phyloP scores from a whole-genome alignment of 768 basidiomycete genomes.

The Strobilomyces dryophilus region DNA sequence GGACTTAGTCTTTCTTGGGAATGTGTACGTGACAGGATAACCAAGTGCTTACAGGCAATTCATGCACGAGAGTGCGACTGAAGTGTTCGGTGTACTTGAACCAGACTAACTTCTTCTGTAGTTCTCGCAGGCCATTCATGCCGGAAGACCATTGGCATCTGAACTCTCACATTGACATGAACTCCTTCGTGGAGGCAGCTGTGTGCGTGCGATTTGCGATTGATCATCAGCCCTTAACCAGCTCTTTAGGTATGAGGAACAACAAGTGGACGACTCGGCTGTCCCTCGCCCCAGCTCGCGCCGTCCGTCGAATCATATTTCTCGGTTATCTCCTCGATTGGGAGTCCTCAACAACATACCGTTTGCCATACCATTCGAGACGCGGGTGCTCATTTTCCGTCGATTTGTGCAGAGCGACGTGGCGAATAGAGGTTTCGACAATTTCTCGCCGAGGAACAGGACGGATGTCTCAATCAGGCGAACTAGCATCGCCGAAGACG shows the following conservation, averaged over 20 bases:
- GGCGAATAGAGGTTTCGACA: conserved; percentile 15
- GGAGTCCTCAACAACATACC: conserved; percentile 94
- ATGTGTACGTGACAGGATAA: conserved; percentile 68
- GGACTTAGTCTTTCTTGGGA: conserved; percentile 52
- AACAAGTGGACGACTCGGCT: conserved; percentile 36
- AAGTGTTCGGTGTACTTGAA: neutral
- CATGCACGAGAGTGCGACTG: conserved; percentile 81
- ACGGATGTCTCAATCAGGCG: conserved; percentile 44
- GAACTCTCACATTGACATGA: conserved; percentile 52
- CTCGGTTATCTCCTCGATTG: conserved; percentile 62
- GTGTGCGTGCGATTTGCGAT: conserved; percentile 43
- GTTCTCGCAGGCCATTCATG: conserved; percentile 81
- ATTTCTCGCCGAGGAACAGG: conserved; percentile 16
- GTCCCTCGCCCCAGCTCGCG: conserved; percentile 43
- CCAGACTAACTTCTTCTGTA: conserved; percentile 29
- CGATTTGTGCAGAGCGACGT: conserved; percentile 73
- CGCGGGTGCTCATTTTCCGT: conserved; percentile 86
- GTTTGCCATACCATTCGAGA: conserved; percentile 90
- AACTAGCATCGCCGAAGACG: conserved; percentile 80
- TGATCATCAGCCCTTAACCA: neutral
- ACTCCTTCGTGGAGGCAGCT: conserved; percentile 82
- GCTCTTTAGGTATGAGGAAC: conserved; percentile 57
- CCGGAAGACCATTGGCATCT: conserved; percentile 84
- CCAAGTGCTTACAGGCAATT: conserved; percentile 73
- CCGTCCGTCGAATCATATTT: conserved; percentile 65